phyloP scores from a whole-genome alignment of 441 rosid genomes.

The Raphanus hybrid region DNA sequence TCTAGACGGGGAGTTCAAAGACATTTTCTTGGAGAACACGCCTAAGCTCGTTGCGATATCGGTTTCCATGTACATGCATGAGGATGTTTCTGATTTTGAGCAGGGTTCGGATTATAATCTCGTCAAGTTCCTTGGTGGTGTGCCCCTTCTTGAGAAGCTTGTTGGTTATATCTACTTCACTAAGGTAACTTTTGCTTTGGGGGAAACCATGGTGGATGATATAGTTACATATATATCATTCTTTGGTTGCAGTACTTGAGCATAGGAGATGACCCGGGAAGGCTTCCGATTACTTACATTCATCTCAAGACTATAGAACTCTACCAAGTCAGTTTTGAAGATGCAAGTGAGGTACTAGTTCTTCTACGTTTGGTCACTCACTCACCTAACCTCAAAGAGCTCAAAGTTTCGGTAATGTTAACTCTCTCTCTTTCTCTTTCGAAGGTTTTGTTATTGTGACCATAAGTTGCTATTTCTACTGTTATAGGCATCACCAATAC shows the following conservation, averaged over 20 bases:
- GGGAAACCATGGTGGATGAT: too few relatives aligned
- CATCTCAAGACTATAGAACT: constrained; percentile 69
- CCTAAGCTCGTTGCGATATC: constrained; percentile 73
- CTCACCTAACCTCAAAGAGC: constrained; percentile 82
- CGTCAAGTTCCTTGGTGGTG: constrained; percentile 79
- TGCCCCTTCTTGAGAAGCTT: constrained; percentile 85
- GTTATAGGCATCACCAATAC: constrained; percentile 63
- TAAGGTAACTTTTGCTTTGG: too few relatives aligned
- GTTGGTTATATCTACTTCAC: constrained; percentile 85
- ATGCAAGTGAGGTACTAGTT: constrained; percentile 73
- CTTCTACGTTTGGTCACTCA: constrained; percentile 83
- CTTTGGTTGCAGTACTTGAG: constrained; percentile 73
- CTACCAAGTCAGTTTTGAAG: constrained; percentile 92
- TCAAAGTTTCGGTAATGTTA: constrained; percentile 74
- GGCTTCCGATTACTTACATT: constrained; percentile 59
- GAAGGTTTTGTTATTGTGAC: constrained; percentile 13
- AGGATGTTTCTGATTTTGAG: constrained; percentile 83
- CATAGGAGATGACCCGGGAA: constrained; percentile 76
- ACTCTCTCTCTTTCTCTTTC: not conserved
- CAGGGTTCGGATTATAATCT: constrained; percentile 84
- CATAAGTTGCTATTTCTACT: not conserved
- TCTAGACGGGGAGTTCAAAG: constrained; percentile 90
- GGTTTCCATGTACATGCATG: constrained; percentile 83
- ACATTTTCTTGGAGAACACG: constrained; percentile 74
- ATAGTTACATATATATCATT: too few relatives aligned